Evolutionary conservation across 371 early-diverging fungal species (phyloP).

Genomic region (Fennellomyces sp.): DNA sequence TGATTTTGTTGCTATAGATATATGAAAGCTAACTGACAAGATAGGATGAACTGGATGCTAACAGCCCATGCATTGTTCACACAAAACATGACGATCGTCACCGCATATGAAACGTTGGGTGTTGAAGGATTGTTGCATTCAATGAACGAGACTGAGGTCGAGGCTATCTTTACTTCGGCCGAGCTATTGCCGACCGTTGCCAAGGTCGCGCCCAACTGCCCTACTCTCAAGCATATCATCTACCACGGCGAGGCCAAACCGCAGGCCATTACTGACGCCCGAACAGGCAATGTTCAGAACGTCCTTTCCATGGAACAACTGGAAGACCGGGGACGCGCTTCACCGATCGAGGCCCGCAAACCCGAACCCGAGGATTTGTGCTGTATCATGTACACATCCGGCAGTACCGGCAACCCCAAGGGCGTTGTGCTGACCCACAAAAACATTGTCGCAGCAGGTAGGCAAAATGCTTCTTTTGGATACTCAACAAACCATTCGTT

Average conservation of each 20-base stretch:
- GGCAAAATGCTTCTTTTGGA: constrained; percentile 10
- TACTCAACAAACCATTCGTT: constrained; percentile 2
- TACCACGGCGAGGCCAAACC: constrained; percentile 75
- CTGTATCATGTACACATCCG: constrained; percentile 97
- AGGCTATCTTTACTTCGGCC: constrained; percentile 80
- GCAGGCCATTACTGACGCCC: constrained; percentile 43
- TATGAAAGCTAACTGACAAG: not conserved
- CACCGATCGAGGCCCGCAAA: constrained; percentile 61
- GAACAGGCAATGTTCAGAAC: constrained; percentile 18
- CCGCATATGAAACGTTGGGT: constrained; percentile 90
- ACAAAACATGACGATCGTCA: constrained; percentile 78
- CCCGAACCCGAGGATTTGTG: constrained; percentile 81
- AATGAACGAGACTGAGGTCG: constrained; percentile 84
- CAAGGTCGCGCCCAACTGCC: constrained; percentile 61
- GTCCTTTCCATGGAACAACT: constrained; percentile 57
- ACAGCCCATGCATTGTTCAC: constrained; percentile 72
- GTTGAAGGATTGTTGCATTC: constrained; percentile 84
- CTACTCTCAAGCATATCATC: constrained; percentile 73
- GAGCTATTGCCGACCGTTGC: constrained; percentile 77
- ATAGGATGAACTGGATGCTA: constrained; percentile 78
- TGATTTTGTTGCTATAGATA: not conserved
- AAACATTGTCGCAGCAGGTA: constrained; percentile 80
- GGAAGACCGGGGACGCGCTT: constrained; percentile 60
- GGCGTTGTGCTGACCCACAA: constrained; percentile 88
- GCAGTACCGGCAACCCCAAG: constrained; percentile 92